Conservation (phyloP, 805 yeast genomes). For the Yamadazyma laniorum region DNA sequence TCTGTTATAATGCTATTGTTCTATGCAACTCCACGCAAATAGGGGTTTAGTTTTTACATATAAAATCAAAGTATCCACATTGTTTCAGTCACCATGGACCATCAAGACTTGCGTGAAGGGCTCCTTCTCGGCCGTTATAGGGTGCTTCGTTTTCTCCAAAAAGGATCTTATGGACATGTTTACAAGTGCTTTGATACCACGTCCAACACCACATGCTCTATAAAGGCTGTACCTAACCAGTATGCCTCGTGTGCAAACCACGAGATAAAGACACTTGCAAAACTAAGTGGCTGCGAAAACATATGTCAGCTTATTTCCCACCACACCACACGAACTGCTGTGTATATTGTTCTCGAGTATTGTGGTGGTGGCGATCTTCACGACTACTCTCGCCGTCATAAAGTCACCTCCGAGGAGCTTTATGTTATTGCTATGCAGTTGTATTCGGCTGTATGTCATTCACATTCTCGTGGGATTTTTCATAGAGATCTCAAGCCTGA, state of each 20-base stretch:
- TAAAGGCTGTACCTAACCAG: constrained; percentile 45
- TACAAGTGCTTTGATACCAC: constrained; percentile 46
- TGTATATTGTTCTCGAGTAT: constrained; percentile 62
- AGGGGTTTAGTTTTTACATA: neutral
- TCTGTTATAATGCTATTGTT: neutral
- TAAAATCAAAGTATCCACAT: neutral
- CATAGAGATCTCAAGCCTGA: constrained; percentile 78
- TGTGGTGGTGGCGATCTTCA: constrained; percentile 31
- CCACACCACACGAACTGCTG: constrained; percentile 52
- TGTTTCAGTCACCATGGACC: neutral
- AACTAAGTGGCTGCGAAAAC: constrained; percentile 44
- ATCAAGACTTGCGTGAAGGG: constrained; percentile 3
- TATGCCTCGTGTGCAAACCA: constrained; percentile 44
- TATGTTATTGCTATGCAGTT: constrained; percentile 48
- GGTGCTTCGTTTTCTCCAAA: constrained; percentile 46
- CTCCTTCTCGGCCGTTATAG: constrained; percentile 39
- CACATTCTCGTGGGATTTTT: constrained; percentile 59
- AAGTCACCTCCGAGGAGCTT: constrained; percentile 22
- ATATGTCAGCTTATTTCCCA: constrained; percentile 58
- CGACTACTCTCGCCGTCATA: constrained; percentile 5
- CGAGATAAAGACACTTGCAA: constrained; percentile 46
- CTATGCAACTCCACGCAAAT: too few species aligned
- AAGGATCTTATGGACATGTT: constrained; percentile 63
- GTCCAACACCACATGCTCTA: constrained; percentile 42
- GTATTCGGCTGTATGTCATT: constrained; percentile 47